Conservation (phyloP, 208 protist genomes). For the Acanthamoeba royreba region DNA sequence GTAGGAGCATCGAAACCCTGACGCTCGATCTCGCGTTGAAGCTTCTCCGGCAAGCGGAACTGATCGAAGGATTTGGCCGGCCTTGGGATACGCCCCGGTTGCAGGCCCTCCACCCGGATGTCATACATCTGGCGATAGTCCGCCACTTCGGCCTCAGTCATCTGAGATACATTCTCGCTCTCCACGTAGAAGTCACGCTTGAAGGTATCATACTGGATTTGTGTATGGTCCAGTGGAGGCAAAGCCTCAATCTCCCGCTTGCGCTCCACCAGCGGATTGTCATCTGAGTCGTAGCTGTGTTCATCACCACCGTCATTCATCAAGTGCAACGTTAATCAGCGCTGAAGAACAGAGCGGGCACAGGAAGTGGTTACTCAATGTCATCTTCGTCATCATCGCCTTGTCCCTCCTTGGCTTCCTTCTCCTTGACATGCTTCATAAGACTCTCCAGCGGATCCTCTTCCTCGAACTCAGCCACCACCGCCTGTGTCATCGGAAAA, state of each 20-base stretch:
- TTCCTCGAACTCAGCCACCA: background rate
- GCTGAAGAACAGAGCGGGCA: background rate
- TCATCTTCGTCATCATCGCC: background rate
- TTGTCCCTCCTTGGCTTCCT: background rate
- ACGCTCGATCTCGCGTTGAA: background rate
- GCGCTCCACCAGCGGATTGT: background rate
- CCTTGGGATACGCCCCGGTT: background rate
- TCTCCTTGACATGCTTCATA: constrained; percentile 13
- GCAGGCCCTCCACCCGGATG: background rate
- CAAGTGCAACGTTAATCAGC: background rate
- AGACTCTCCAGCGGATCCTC: background rate
- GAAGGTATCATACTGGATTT: constrained; percentile 63
- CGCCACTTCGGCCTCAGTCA: constrained; percentile 52
- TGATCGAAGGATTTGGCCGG: background rate
- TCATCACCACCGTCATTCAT: background rate
- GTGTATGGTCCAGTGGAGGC: constrained; percentile 62
- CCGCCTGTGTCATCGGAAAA: too few species aligned
- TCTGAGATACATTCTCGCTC: background rate
- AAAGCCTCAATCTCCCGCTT: constrained; percentile 59
- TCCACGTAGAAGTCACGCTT: constrained; percentile 62
- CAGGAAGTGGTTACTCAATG: background rate
- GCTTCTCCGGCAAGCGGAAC: background rate
- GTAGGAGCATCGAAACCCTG: constrained; percentile 77
- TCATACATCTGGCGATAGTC: constrained; percentile 40
- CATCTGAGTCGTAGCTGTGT: constrained; percentile 49